Base-by-base conservation (phyloP, 352 stramenopile species). In the Globisporangium okanoganense region DNA sequence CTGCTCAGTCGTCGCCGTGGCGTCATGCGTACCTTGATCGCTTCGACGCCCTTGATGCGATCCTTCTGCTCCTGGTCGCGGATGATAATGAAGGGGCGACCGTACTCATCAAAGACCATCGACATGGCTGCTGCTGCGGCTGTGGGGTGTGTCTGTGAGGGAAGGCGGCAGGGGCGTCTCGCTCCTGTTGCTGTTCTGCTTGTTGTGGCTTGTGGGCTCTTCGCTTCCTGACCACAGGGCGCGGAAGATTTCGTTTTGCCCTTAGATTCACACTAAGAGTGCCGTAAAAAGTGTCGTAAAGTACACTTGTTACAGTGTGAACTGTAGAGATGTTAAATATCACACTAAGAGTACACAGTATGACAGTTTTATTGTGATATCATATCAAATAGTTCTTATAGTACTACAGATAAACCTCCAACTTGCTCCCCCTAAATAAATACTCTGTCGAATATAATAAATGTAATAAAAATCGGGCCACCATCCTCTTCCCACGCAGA, bases 11-110 rank as follows among this genome's bases (percentile, higher is more conserved):
- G 8, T 16, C 6, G n/a, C 13, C 22, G 22, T 52, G 16, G n/a
- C n/a, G n/a, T 5, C 2, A 5, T 27, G 29, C 62, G 52, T 65
- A 96, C 92, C 85, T 98, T 99, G 66, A 98, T 98, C 49, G 97
- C 98, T 52, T 99, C 97, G 12, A 99, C 73, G 52, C 98, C 98
- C 80, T 99, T 99, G 55, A 99, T 88, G 56, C 98, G 95, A 60
- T 97, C 82, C 87, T 99, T 99, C 50, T 90, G 85, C 76, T 99
- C 96, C 76, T 99, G 97, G 76, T 99, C 98, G 66, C 97, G 88
- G 75, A 99, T 87, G 79, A 99, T 99, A 72, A 99, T 99, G 78
- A 99, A 99, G 67, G 98, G 98, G 61, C 97, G 87, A 58, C 98
- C 98, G 87, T 99, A 99, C 82, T 99, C 98, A 90, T 99, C 98